Evolutionary conservation across 352 stramenopile genomes (phyloP).

Genomic region (Globisporangium perplexum): DNA sequence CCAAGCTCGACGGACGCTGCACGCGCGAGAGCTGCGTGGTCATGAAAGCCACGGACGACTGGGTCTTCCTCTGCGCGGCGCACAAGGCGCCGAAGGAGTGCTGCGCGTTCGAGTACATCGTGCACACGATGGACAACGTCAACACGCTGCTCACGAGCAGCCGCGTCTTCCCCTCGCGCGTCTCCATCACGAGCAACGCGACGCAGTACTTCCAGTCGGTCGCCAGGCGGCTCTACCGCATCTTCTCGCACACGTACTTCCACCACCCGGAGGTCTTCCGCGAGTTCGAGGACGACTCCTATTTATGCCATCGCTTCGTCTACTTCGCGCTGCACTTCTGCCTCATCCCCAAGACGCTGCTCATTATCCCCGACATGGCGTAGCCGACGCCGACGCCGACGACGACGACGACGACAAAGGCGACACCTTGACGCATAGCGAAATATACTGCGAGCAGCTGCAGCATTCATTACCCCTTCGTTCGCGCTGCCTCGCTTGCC

Average conservation of each 20-base stretch:
- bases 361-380: slow-evolving; percentile 77
- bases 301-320: slow-evolving; percentile 81
- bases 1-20: slow-evolving; percentile 52
- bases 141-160: slow-evolving; percentile 80
- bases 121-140: slow-evolving; percentile 86
- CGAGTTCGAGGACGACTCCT: slow-evolving; percentile 66
- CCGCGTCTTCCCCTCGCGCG: slow-evolving; percentile 72
- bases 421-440: no score
- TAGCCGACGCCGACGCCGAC: slow-evolving; percentile 1
- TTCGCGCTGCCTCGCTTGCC: background rate
- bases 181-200: slow-evolving; percentile 70
- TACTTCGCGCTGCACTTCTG: slow-evolving; percentile 75
- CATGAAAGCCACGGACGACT: slow-evolving; percentile 86
- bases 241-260: slow-evolving; percentile 85
- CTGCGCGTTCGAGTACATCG: slow-evolving; percentile 83
- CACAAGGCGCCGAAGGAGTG: slow-evolving; percentile 79
- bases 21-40: slow-evolving; percentile 64
- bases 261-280: slow-evolving; percentile 72
- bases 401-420: background rate
- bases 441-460: slow-evolving; percentile 4
- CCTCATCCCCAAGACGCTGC: slow-evolving; percentile 76
- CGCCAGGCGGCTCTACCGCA: slow-evolving; percentile 69
- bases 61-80: slow-evolving; percentile 81
- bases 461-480: slow-evolving; percentile 7
- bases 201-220: slow-evolving; percentile 87